Base-by-base conservation (phyloP, 768 basidiomycete genomes). In the Piloderma croceum region DNA sequence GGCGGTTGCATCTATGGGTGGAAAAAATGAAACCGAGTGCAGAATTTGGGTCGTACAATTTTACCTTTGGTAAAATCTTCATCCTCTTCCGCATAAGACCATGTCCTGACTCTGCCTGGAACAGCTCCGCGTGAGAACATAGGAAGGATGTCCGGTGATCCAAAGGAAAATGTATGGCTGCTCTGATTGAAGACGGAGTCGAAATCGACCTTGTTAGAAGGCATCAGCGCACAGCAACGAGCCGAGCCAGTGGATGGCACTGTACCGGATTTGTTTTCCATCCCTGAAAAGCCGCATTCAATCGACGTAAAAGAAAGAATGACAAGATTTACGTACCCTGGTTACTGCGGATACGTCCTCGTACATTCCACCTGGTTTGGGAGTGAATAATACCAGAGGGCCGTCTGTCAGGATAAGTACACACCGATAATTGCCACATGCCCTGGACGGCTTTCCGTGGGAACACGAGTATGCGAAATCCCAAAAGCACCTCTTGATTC, bases 161-260 rank as follows among this genome's bases (percentile, higher is more conserved):
- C 90, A 44, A 92, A 91, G 1, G 85, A 83, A 54, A 79, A 92
- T 0, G 87, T 87, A 17, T 72, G 65, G 27, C 70, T 74, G 3
- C 87, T 89, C 51, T 80, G 83, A 52, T 91, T 92, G 59, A 92
- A 88, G 11, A 91, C 78, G 2, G 87, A 89, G 58, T 92, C 89
- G 55, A 92, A 91, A 50, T 89, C 77, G 36, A 91, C 68, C 59
- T 71, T 43, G 48, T 47, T 31, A 21, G 34, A 33, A n/a, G 6
- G 4, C 4, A 18, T 7, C 21, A 17, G 33, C 15, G 2, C 31
- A 36, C 20, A 6, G 32, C 21, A 39, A n/a, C 13, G 19, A 19
- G 34, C 11, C 17, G 9, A 42, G n/a, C 20, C 9, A 47, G 63
- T 17, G 31, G 17, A 24, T 17, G 22, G 7, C 23, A 33, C 47